These are phyloP conservation scores for Hevea brasiliensis DNA, from an alignment of 345 rosid species.

Conservation along the genomic window DNA sequence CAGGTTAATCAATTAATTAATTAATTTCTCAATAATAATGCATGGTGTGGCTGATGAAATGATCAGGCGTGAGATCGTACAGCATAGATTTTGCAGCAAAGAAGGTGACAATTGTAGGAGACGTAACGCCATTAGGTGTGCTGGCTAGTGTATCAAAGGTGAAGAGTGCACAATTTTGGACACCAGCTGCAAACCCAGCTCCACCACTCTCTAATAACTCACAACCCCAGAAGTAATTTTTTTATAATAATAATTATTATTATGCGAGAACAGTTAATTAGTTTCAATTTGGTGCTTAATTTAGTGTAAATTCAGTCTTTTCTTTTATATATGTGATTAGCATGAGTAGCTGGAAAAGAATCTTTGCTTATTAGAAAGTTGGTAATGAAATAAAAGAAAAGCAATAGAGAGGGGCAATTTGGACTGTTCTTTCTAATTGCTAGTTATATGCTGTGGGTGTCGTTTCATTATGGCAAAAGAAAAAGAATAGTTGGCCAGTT, in stretches of 20 bases:
- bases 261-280: too few relatives aligned
- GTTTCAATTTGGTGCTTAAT: not conserved
- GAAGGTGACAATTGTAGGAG: conserved; percentile 86
- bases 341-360: not conserved
- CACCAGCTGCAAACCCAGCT: conserved; percentile 26
- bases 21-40: too few relatives aligned
- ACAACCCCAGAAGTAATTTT: conserved; percentile 19
- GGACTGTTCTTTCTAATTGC: not conserved
- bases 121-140: conserved; percentile 71
- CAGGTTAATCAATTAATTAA: too few relatives aligned
- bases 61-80: conserved; percentile 82
- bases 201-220: conserved; percentile 14
- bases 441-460: not conserved
- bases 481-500: too few relatives aligned
- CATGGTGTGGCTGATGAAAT: too few relatives aligned
- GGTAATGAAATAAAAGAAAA: not conserved
- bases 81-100: conserved; percentile 79
- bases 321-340: not conserved
- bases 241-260: too few relatives aligned
- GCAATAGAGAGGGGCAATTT: not conserved
- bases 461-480: too few relatives aligned
- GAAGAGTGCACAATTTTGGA: conserved; percentile 86
- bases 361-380: not conserved
- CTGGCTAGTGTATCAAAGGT: conserved; percentile 82
- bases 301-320: conserved; percentile 8